Conservation (phyloP, 805 yeast genomes). For the Candida khao-thaluensis region DNA sequence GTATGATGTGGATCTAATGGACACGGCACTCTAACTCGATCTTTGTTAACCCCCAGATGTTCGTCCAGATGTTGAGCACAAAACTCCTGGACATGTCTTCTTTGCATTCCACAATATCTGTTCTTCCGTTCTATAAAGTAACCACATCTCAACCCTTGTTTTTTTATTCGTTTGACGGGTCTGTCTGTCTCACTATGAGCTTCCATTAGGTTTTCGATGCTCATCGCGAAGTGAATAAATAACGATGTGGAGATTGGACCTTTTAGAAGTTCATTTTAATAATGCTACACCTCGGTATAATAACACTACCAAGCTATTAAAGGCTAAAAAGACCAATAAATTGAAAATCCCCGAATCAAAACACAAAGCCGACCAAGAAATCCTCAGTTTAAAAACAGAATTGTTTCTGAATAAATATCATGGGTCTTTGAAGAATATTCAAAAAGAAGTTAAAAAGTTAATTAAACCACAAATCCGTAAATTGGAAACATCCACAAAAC, state of each 20-base stretch:
- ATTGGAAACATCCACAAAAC: constrained; percentile 14
- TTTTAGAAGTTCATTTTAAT: constrained; percentile 51
- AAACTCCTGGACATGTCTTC: constrained; percentile 46
- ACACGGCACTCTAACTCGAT: constrained; percentile 58
- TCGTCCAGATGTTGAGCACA: constrained; percentile 62
- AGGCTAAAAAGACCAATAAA: constrained; percentile 45
- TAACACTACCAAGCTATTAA: constrained; percentile 46
- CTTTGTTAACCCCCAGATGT: constrained; percentile 12
- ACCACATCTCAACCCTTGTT: constrained; percentile 36
- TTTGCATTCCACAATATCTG: constrained; percentile 61
- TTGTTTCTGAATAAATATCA: constrained; percentile 51
- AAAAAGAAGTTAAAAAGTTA: constrained; percentile 30
- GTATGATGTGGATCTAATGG: constrained; percentile 76
- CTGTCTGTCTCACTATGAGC: not conserved
- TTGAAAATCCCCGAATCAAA: constrained; percentile 39
- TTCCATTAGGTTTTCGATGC: constrained; percentile 10
- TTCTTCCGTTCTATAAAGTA: constrained; percentile 49
- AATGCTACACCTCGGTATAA: constrained; percentile 46
- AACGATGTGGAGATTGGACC: constrained; percentile 50
- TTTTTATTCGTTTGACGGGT: not conserved
- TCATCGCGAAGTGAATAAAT: constrained; percentile 10
- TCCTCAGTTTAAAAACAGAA: constrained; percentile 43
- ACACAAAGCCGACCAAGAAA: constrained; percentile 46
- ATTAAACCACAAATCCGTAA: constrained; percentile 16
- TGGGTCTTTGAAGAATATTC: constrained; percentile 41